Evolutionary conservation across 164 flowering plant genomes (phyloP), one percentile per base, ranked within the genome.

Genomic region (Hamamelis virginiana): DNA sequence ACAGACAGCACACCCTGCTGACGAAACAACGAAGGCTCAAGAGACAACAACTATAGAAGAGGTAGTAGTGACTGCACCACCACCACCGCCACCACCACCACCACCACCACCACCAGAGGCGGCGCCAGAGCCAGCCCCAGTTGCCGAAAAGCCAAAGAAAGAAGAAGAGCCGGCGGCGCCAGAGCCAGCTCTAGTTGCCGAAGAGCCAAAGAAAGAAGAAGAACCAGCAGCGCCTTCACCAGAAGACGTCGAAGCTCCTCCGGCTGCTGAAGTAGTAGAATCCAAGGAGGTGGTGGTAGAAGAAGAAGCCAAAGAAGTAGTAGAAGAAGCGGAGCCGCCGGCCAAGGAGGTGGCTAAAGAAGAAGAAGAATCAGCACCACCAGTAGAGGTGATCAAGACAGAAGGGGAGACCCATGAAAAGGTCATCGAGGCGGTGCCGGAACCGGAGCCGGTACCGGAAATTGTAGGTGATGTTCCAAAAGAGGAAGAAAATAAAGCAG

Each of bases 1-100:
- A 18, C 22, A 62, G 38, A 51, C 72, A 18, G 77, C 79, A 21
- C 62, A 73, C 47, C 58, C 45, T 15, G 78, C 50, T 38, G 69
- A 72, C 45, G 64, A 61, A 48, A 0, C 72, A 67, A 9, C 48
- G 1, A 47, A 77, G 56, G 66, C 9, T 19, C 26, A 59, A 55
- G 81, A 78, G 33, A 5, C 60, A 27, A 65, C 61, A 18, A 47
- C 23, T 23, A 22, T n/a, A 50, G 74, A 71, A 62, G 78, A 78
- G 65, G 59, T 9, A 13, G 66, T 41, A 11, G 60, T 51, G 10
- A 27, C 50, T 15, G 66, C 51, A 3, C 63, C 74, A n/a, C 26
- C 51, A 19, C 51, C 51, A 55, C 60, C n/a, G n/a, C n/a, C n/a
- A n/a, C n/a, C n/a, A n/a, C n/a, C n/a, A n/a, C n/a, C n/a, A n/a